phyloP scores from a whole-genome alignment of 2,329 filamentous ascomycete genomes.

The Stagonosporopsis tanaceti region DNA sequence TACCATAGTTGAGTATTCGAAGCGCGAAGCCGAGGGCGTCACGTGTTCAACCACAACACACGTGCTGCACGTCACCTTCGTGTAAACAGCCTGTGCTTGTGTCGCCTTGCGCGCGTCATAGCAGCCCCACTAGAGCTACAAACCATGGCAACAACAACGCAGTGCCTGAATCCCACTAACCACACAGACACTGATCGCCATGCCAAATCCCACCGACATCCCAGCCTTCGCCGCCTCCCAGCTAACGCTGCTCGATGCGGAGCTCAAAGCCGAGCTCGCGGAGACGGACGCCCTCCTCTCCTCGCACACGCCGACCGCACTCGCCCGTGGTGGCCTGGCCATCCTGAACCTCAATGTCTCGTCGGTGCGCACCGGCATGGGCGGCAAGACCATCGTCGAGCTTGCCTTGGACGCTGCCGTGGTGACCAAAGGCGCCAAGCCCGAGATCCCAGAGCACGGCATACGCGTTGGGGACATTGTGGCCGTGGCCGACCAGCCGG shows the following conservation, averaged over 20 bases:
- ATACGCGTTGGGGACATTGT: conserved; percentile 81
- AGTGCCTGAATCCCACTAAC: conserved; percentile 5
- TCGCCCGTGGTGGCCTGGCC: conserved; percentile 80
- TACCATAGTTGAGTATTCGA: background rate
- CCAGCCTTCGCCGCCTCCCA: conserved; percentile 75
- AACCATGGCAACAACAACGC: conserved; percentile 3
- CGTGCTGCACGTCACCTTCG: background rate
- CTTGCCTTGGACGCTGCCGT: conserved; percentile 77
- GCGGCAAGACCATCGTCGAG: conserved; percentile 89
- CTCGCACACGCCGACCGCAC: conserved; percentile 70
- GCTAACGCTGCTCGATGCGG: conserved; percentile 71
- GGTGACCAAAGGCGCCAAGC: conserved; percentile 51
- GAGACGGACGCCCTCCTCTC: conserved; percentile 74
- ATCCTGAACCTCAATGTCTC: conserved; percentile 77
- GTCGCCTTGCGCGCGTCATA: conserved; percentile 13
- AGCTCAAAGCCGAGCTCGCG: conserved; percentile 75
- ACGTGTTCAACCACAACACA: background rate
- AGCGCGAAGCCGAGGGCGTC: background rate
- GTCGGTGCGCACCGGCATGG: conserved; percentile 85
- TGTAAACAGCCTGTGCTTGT: background rate
- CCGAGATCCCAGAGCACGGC: conserved; percentile 76
- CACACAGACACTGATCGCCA: conserved; percentile 13
- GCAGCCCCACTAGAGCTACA: conserved; percentile 17
- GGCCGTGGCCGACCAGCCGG: conserved; percentile 75
- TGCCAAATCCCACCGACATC: conserved; percentile 60